Base-by-base conservation (phyloP, 2,329 filamentous ascomycete species). In the Arthrobotrys conoides region DNA sequence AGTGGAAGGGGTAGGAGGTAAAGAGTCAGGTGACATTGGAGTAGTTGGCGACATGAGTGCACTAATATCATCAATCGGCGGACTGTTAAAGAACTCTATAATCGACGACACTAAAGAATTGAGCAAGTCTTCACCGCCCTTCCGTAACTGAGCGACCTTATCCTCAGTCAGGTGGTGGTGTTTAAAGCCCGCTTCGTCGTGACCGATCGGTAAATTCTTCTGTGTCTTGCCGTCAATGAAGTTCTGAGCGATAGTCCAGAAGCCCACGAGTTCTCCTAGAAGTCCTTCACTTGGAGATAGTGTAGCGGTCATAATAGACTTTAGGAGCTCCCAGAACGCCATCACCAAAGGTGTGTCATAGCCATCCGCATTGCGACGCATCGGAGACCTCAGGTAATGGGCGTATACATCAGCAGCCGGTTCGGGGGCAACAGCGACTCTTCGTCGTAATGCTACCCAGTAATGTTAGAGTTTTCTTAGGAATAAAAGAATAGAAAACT, bases 251-350 rank as follows among this genome's bases (percentile, higher is more conserved):
- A 91, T 96, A 81, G 97, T 93, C 93, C 95, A 97, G 84, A 97
- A 98, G 80, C 97, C 94, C 18, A 97, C 85, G 0, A 98, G 89
- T 84, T 99, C 96, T 0, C 93, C 94, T 5, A 99, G 86, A 16
- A 98, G 88, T 3, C 96, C 96, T 80, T 91, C 90, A 5, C 90
- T 86, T 5, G 87, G 85, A 0, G 93, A 94, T 0, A 99, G 86
- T 46, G 99, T 87, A 49, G 88, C 89, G 9, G 86, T 90, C 77
- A 98, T 84, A 80, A 93, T 96, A 0, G 88, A 86, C 76, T 93
- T 87, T 80, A 97, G 90, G 83, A 94, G 93, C 82, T 97, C 94
- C 96, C 96, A 99, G 77, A 98, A 88, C 81, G 97, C 94, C 80
- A 97, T 88, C 14, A 97, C 88, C 57, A 95, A 91, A 1, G 91